phyloP scores from a whole-genome alignment of 371 early-diverging fungal genomes.

The Apophysomyces elegans region DNA sequence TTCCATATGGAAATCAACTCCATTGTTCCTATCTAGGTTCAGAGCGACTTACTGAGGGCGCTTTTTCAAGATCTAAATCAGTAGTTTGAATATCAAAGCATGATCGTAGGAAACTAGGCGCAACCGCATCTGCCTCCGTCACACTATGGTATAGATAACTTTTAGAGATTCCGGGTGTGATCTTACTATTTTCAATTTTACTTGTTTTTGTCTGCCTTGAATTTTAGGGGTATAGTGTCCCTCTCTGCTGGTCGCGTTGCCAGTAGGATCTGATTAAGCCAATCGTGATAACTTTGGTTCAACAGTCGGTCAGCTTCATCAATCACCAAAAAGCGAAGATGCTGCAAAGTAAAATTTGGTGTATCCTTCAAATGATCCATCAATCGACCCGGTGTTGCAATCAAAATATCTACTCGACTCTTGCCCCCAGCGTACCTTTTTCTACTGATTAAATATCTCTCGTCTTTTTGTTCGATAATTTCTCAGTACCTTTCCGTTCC shows the following conservation, averaged over 20 bases:
- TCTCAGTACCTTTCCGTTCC: constrained; percentile 34
- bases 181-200: constrained; percentile 13
- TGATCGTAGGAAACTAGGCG: constrained; percentile 54
- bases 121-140: constrained; percentile 57
- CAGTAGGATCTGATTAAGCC: constrained; percentile 84
- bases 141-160: constrained; percentile 30
- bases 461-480: constrained; percentile 3
- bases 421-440: constrained; percentile 58
- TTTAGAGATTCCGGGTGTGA: neutral
- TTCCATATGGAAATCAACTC: neutral
- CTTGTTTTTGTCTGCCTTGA: constrained; percentile 34
- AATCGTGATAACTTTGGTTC: constrained; percentile 91
- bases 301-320: constrained; percentile 98
- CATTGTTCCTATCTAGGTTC: neutral
- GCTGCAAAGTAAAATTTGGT: constrained; percentile 87
- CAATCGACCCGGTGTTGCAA: constrained; percentile 96
- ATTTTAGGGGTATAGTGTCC: constrained; percentile 18
- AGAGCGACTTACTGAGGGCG: constrained; percentile 42
- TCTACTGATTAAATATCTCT: neutral
- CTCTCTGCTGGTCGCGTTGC: constrained; percentile 63
- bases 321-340: constrained; percentile 85
- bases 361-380: constrained; percentile 89
- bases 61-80: constrained; percentile 60
- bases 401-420: constrained; percentile 86
- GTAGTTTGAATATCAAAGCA: constrained; percentile 50